These are phyloP conservation scores for Populus simonii DNA, from an alignment of 345 rosid species.

Conservation along the genomic window DNA sequence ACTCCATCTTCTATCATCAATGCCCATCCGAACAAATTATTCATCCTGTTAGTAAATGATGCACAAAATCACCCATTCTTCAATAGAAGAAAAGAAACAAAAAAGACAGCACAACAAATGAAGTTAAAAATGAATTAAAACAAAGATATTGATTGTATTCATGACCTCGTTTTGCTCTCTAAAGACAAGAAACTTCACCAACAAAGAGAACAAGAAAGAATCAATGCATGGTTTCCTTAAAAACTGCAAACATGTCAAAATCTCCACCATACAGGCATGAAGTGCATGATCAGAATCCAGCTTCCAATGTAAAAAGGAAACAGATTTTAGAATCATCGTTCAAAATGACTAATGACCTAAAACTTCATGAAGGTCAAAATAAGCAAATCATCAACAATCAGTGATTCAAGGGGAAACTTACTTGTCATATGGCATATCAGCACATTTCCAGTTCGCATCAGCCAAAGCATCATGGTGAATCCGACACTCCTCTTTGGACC, in stretches of 20 bases:
- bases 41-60: background rate
- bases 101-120: background rate
- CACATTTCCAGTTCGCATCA: slow-evolving; percentile 73
- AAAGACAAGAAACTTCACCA: background rate
- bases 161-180: background rate
- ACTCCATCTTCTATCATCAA: background rate
- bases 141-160: background rate
- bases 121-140: background rate
- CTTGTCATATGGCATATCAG: slow-evolving; percentile 74
- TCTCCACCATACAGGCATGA: background rate
- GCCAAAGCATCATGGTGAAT: slow-evolving; percentile 81
- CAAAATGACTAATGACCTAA: background rate
- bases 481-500: slow-evolving; percentile 76
- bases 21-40: background rate
- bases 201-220: background rate
- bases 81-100: background rate
- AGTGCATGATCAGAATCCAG: background rate
- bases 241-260: background rate
- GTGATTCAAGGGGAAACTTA: slow-evolving; percentile 27
- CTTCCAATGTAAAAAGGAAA: background rate
- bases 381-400: background rate
- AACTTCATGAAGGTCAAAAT: background rate
- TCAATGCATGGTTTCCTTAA: background rate
- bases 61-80: background rate
- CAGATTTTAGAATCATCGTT: background rate